Evolutionary conservation across 345 rosid species (phyloP), one percentile per base, ranked within the genome.

Genomic region (Aquilaria sinensis): DNA sequence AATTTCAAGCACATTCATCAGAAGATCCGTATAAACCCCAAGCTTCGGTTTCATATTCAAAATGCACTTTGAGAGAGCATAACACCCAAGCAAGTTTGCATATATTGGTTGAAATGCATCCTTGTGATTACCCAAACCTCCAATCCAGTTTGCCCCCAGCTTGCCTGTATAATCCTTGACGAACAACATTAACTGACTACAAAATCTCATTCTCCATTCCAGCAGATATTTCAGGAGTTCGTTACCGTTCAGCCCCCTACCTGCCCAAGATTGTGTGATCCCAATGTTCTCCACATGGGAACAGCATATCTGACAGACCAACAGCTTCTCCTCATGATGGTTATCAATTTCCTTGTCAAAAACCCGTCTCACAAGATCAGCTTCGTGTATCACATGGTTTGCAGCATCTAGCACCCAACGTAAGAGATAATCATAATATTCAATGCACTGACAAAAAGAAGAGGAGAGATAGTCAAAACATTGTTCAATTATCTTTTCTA

Each of bases 281-380:
- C 77, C 76, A 74, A 81, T 84, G 54, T 71, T 86, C 76, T 86
- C 87, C 78, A 88, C 62, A 70, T 90, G 89, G 69, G 65, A 69
- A 59, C 97, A 93, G 67, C 94, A 90, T 6, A 82, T 71, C 74
- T 88, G 98, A 70, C 85, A 67, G 72, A 90, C 80, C 67, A 90
- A 68, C 58, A 90, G 85, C 82, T 88, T 93, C 73, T 93, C 98
- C 75, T 93, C 94, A 6, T 90, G 96, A 66, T 88, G 97, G 64
- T 93, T 93, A 72, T 93, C 96, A 4, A 90, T 85, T 70, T 93
- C 98, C 79, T 84, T 93, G 84, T 93, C 98, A 46, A 93, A 93
- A 65, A 93, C 97, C 64, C 75, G 83, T 67, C 96, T 81, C 70
- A 93, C 92, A 43, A 90, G 74, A 77, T 93, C 94, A 58, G 77